Percentiles rank a stretch among this genome's conserved stretches.
Evolutionary conservation across 2,329 filamentous ascomycete species (phyloP).

Genomic region (Nemania sp.): DNA sequence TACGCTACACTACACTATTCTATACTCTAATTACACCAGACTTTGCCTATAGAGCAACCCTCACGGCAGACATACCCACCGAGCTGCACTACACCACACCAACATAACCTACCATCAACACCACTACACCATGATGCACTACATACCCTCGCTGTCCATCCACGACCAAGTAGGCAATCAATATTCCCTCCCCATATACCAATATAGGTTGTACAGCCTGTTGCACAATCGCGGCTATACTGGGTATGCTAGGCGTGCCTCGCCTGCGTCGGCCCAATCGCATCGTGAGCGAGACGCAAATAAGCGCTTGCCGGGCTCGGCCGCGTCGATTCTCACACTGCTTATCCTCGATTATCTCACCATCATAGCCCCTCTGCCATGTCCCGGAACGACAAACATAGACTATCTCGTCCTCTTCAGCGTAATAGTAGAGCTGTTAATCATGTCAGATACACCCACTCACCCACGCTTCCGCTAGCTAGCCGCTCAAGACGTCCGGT

Average conservation of each 20-base stretch:
- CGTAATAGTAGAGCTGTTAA: constrained; percentile 9
- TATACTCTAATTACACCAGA: not conserved
- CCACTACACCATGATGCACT: not conserved
- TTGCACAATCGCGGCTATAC: constrained; percentile 39
- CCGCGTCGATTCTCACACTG: constrained; percentile 10
- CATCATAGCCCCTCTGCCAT: constrained; percentile 29
- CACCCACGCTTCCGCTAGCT: constrained; percentile 3
- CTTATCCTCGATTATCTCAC: constrained; percentile 27
- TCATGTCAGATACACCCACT: not conserved
- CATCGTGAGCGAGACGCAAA: constrained; percentile 25
- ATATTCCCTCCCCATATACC: constrained; percentile 28
- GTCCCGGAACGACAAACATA: constrained; percentile 33
- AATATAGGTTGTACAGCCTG: constrained; percentile 39
- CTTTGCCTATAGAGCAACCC: not conserved
- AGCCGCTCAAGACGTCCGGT: constrained; percentile 3
- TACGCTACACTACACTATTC: not conserved
- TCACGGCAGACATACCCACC: not conserved
- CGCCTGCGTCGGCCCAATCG: constrained; percentile 30
- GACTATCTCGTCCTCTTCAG: constrained; percentile 4
- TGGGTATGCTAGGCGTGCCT: constrained; percentile 1
- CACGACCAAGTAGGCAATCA: constrained; percentile 32
- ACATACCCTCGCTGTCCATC: constrained; percentile 13
- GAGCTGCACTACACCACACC: constrained; percentile 5
- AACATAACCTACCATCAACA: constrained; percentile 5
- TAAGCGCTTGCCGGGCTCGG: constrained; percentile 28